A percentile compares a stretch with the other conserved stretches of the same genome.
phyloP scores from a whole-genome alignment of 2,329 filamentous ascomycete genomes.

The Neofusicoccum cordaticola region DNA sequence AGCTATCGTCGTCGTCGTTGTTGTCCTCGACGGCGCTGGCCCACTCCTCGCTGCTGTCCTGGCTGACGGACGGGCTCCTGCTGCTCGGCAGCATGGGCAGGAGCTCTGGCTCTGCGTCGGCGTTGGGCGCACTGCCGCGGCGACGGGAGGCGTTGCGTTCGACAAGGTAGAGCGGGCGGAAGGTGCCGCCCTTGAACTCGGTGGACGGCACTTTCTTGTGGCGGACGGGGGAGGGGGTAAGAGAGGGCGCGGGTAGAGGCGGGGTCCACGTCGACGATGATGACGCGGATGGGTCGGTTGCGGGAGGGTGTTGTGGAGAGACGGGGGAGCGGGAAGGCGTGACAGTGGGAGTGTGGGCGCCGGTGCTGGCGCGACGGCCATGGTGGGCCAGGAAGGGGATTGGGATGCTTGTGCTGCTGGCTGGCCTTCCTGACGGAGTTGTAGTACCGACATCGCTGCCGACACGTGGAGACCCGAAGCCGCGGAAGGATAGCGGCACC shows the following conservation, averaged over 20 bases:
- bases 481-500: constrained; percentile 8
- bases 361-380: neutral
- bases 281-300: neutral
- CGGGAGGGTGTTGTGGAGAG: neutral
- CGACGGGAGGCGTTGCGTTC: constrained; percentile 53
- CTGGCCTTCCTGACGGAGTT: neutral
- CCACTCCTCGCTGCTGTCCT: neutral
- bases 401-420: neutral
- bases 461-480: neutral
- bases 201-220: constrained; percentile 49
- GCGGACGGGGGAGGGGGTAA: constrained; percentile 27
- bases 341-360: constrained; percentile 38
- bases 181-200: constrained; percentile 58
- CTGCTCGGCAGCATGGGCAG: constrained; percentile 54
- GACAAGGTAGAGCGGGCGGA: constrained; percentile 79
- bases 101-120: constrained; percentile 27
- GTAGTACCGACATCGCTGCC: neutral
- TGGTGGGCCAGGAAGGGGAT: constrained; percentile 1
- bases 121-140: constrained; percentile 33
- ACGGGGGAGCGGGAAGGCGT: constrained; percentile 30
- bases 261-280: neutral
- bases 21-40: neutral
- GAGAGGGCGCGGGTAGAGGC: neutral
- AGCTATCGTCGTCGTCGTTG: neutral
- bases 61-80: constrained; percentile 31